Evolutionary conservation across 2,329 filamentous ascomycete genomes (phyloP), one percentile per base, ranked within the genome.

Genomic region (Knufia fluminis): DNA sequence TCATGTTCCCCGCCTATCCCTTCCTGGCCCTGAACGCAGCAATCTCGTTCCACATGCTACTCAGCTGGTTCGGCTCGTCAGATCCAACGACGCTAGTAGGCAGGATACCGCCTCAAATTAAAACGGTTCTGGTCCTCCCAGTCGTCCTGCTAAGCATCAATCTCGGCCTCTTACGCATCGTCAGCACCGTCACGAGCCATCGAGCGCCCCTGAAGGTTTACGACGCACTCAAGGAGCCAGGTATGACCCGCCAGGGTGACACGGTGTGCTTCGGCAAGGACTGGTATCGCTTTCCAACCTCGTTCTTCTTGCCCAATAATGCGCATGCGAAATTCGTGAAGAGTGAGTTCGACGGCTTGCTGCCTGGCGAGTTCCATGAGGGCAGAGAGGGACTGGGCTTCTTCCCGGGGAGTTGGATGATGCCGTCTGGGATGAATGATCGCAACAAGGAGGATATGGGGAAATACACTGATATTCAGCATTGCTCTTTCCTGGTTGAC

Each of bases 1-100:
- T 98, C 71, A 97, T 98, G 90, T 98, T 95, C 61, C 92, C 92
- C 0, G 86, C 81, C 1, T 98, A 98, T 61, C 92, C 92, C 1
- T 88, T 91, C 55, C 74, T 98, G 32, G 85, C 86, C 0, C 74
- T 98, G 31, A 96, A 95, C 61, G 90, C 90, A 2, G 86, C 91
- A 7, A 77, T 96, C 47, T 79, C 86, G 3, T 71, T 94, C 31
- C 89, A 97, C 64, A 84, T 94, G 51, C 62, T 94, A 1, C 74
- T 97, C 14, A 75, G 81, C 10, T 82, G 83, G 32, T 69, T 95
- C 42, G 88, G 90, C 16, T 82, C 80, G 19, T 76, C 77, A 1
- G 76, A 86, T 52, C 80, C 83, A 0, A 80, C 76, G 58, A 78
- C 78, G 0, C 61, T 91, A 3, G 64, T 83, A 23, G 83, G 83